Conservation (phyloP, 75 land plant species). For the Pinus taeda region DNA sequence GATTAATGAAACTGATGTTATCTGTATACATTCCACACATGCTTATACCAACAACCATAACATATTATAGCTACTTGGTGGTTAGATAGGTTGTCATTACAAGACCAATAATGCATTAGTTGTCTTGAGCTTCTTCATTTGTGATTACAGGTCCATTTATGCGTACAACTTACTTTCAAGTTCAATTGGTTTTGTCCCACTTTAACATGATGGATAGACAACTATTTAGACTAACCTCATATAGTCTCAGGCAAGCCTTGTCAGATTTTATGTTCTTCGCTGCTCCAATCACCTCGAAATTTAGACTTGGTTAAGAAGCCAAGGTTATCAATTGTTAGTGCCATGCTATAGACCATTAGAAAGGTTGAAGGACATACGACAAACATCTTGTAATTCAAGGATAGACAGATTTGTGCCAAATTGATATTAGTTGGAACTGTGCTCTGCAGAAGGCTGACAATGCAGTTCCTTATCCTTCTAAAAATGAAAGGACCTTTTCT, state of each 20-base stretch:
- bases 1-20: background rate
- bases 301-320: background rate
- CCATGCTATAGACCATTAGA: background rate
- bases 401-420: background rate
- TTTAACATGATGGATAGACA: background rate
- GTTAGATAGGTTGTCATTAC: background rate
- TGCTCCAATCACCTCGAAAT: background rate
- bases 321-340: background rate
- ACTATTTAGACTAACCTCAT: background rate
- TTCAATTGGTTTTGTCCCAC: too few relatives aligned
- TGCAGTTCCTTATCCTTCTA: background rate
- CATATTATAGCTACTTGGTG: background rate
- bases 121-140: too few relatives aligned
- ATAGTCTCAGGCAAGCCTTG: background rate
- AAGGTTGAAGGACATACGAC: background rate
- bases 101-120: too few relatives aligned
- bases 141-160: too few relatives aligned
- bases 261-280: conserved; percentile 1
- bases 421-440: background rate
- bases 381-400: background rate
- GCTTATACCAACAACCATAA: background rate
- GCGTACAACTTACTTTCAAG: too few relatives aligned
- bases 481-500: background rate
- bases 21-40: background rate
- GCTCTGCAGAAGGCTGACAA: background rate